Base-by-base conservation (phyloP, 2,329 filamentous ascomycete genomes). In the Ophiostoma tasmaniense region DNA sequence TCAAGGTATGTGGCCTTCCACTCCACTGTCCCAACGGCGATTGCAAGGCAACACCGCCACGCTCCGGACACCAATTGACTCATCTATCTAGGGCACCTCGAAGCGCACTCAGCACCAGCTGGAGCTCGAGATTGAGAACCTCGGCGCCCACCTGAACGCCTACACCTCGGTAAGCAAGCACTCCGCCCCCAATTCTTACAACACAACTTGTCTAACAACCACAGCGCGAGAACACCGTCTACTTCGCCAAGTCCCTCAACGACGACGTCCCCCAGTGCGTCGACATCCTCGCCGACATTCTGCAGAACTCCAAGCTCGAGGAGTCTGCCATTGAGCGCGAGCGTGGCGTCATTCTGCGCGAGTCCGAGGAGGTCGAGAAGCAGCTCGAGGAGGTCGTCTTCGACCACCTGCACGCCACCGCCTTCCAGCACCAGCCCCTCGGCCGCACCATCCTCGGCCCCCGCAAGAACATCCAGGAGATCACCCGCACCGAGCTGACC, bases 341-440 rank as follows among this genome's bases (percentile, higher is more conserved):
- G 86, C 91, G 95, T 79, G 94, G 97, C 83, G 96, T 99, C 78
- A 99, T 99, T 79, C 89, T 99, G 76, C 90, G 95, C 77, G 95
- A 99, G 83, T 95, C 96, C 76, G 95, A 99, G 84, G 95, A 99
- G 86, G 96, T 99, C 74, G 95, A 99, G 87, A 99, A 99, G 88
- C 94, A 98, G 85, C 85, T 98, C 70, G 96, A 99, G 85, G 95
- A 99, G 84, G 95, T 99, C 74, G 96, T 99, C 71, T 99, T 99
- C 78, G 95, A 99, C 83, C 95, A 99, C 83, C 86, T 99, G 71
- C 95, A 99, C 83, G 94, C 95, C 77, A 99, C 95, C 75, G 96
- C 95, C 76, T 99, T 92, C 89, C 93, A 97, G 85, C 86, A 89
- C 79, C 95, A 99, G 85, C 90, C 95, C 72, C 89, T 99, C 71